Conservation (phyloP, 257 asterid genomes). For the Rauvolfia tetraphylla region DNA sequence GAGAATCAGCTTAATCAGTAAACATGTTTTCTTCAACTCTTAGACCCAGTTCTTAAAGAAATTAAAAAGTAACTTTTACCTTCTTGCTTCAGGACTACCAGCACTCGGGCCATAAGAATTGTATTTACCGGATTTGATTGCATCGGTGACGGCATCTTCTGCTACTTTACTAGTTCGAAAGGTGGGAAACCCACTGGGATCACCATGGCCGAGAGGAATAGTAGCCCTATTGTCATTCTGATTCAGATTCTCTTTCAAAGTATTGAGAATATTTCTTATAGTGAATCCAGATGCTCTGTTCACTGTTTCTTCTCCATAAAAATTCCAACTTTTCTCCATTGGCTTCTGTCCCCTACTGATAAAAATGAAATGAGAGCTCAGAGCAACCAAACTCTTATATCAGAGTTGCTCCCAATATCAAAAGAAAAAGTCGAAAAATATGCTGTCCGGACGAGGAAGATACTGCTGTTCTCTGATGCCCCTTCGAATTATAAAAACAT, state of each 20-base stretch:
- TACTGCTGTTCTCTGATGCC: no score
- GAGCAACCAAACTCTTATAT: no score
- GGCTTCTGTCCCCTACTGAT: background rate
- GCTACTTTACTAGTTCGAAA: slow-evolving; percentile 43
- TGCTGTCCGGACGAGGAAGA: no score
- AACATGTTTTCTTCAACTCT: background rate
- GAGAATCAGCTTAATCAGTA: background rate
- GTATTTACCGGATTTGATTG: slow-evolving; percentile 45
- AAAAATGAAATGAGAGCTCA: background rate
- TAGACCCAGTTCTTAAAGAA: background rate
- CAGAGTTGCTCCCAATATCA: no score
- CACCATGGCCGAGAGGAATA: slow-evolving; percentile 64
- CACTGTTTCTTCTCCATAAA: slow-evolving; percentile 23
- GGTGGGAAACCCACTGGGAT: slow-evolving; percentile 55
- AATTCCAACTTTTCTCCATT: slow-evolving; percentile 27
- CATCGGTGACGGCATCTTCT: slow-evolving; percentile 42
- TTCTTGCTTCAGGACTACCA: slow-evolving; percentile 40
- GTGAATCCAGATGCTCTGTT: slow-evolving; percentile 25
- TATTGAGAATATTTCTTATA: slow-evolving; percentile 11
- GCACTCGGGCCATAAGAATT: slow-evolving; percentile 46
- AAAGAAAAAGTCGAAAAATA: no score
- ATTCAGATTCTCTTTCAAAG: slow-evolving; percentile 25
- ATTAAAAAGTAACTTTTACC: slow-evolving; percentile 28
- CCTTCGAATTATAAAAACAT: no score
- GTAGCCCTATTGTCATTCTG: slow-evolving; percentile 30